Conservation (phyloP, 768 basidiomycete genomes). For the Pseudohyphozyma bogoriensis region DNA sequence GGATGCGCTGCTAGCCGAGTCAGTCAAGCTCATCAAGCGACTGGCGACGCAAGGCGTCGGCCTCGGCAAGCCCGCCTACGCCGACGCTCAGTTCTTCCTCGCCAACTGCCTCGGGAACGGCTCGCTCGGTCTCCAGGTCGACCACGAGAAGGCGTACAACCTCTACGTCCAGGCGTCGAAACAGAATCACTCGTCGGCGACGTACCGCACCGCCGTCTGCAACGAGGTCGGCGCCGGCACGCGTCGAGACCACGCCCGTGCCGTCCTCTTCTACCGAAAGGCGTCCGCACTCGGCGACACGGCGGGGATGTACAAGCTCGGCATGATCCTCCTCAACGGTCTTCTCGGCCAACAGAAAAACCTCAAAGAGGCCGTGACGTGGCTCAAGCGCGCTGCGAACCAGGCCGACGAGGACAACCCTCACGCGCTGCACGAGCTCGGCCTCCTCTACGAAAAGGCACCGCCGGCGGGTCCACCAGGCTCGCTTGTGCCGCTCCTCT, state of each 20-base stretch:
- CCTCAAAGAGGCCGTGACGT: conserved; percentile 80
- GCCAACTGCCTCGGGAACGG: conserved; percentile 96
- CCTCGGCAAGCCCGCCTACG: conserved; percentile 56
- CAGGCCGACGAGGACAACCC: conserved; percentile 98
- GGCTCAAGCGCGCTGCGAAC: conserved; percentile 87
- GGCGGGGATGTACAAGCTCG: conserved; percentile 98
- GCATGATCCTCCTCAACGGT: conserved; percentile 88
- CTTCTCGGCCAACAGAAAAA: conserved; percentile 71
- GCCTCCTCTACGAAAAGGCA: conserved; percentile 56
- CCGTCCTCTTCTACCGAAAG: conserved; percentile 91
- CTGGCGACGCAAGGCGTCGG: conserved; percentile 68
- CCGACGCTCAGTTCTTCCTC: conserved; percentile 96
- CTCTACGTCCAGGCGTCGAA: conserved; percentile 94
- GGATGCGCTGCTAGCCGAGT: conserved; percentile 74
- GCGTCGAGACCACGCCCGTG: conserved; percentile 71
- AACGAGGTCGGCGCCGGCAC: conserved; percentile 98
- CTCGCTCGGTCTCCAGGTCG: conserved; percentile 85
- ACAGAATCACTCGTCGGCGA: conserved; percentile 88
- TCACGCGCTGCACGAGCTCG: conserved; percentile 57
- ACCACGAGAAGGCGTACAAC: conserved; percentile 96
- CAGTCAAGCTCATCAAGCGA: conserved; percentile 81
- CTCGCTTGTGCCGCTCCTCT: conserved; percentile 47
- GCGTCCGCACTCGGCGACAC: conserved; percentile 93
- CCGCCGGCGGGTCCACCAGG: conserved; percentile 13
- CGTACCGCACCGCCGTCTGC: conserved; percentile 94